Evolutionary conservation across 2,329 filamentous ascomycete genomes (phyloP).

Genomic region (Monosporascus sp.): DNA sequence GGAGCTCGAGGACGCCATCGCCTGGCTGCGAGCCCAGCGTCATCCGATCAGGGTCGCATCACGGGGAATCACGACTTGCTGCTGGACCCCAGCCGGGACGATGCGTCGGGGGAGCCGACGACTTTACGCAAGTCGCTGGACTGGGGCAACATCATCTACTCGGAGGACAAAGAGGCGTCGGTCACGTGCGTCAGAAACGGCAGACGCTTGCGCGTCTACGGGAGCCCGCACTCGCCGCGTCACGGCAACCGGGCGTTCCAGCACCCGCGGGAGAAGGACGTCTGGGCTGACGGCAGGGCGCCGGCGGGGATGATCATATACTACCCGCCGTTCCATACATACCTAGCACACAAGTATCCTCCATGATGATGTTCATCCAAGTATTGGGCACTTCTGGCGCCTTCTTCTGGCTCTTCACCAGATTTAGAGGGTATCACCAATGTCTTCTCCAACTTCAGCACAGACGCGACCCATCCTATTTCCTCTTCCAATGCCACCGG

Average conservation of each 20-base stretch:
- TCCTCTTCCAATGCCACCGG: conserved; percentile 5
- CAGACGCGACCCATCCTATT: conserved; percentile 3
- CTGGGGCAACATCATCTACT: conserved; percentile 31
- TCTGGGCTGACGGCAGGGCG: conserved; percentile 11
- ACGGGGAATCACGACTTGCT: conserved; percentile 42
- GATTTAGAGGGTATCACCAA: too few species aligned
- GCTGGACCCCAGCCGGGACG: conserved; percentile 21
- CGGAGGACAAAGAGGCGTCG: conserved; percentile 23
- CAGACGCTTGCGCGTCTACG: conserved; percentile 28
- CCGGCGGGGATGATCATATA: conserved; percentile 9
- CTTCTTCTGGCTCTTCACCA: too few species aligned
- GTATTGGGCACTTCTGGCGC: too few species aligned
- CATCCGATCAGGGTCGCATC: conserved; percentile 39
- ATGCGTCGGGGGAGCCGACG: conserved; percentile 9
- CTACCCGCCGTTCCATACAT: too few species aligned
- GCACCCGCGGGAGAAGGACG: conserved; percentile 26
- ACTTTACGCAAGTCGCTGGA: conserved; percentile 16
- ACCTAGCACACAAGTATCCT: too few species aligned
- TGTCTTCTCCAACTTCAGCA: conserved; percentile 3
- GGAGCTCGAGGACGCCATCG: conserved; percentile 33
- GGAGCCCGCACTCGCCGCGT: conserved; percentile 29
- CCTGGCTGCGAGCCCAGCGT: conserved; percentile 37
- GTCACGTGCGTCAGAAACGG: conserved; percentile 22
- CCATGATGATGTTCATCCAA: too few species aligned
- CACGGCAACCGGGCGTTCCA: conserved; percentile 39